phyloP scores from a whole-genome alignment of 2,329 filamentous ascomycete species.

The Neofusicoccum sp. region DNA sequence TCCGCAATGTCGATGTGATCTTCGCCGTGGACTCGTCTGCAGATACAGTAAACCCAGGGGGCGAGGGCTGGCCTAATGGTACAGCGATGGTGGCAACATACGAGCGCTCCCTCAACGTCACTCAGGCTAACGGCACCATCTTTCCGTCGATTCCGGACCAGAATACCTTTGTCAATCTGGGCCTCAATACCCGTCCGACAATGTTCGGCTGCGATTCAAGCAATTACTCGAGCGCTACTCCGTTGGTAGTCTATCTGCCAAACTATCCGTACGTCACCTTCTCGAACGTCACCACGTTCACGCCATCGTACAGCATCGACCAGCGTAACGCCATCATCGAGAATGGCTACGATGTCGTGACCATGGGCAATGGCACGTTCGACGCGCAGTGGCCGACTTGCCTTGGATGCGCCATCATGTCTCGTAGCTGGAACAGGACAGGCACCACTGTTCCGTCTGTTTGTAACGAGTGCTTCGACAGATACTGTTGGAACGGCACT shows the following conservation, averaged over 20 bases:
- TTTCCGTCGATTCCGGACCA: conserved; percentile 74
- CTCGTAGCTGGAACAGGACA: conserved; percentile 73
- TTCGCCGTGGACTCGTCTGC: conserved; percentile 80
- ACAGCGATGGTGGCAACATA: conserved; percentile 75
- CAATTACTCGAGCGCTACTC: conserved; percentile 63
- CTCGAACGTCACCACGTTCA: conserved; percentile 81
- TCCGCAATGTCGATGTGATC: conserved; percentile 75
- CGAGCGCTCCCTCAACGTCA: conserved; percentile 60
- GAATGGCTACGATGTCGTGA: conserved; percentile 85
- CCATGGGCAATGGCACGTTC: conserved; percentile 77
- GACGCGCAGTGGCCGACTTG: conserved; percentile 78
- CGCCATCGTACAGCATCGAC: conserved; percentile 62
- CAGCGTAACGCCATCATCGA: conserved; percentile 78
- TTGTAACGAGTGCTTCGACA: conserved; percentile 74
- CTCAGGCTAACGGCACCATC: conserved; percentile 65
- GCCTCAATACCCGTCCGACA: conserved; percentile 71
- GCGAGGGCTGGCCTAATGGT: conserved; percentile 72
- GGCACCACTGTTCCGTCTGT: conserved; percentile 67
- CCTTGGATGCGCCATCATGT: conserved; percentile 84
- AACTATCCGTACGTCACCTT: conserved; percentile 77
- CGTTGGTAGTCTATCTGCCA: conserved; percentile 84
- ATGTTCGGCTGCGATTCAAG: conserved; percentile 78
- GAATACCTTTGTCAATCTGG: conserved; percentile 78
- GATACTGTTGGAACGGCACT: conserved; percentile 95
- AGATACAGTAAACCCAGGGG: conserved; percentile 57